Percentiles rank a stretch among this genome's conserved stretches.
Conservation (phyloP, 2,329 filamentous ascomycete species). For the Aspergillus melleus region DNA sequence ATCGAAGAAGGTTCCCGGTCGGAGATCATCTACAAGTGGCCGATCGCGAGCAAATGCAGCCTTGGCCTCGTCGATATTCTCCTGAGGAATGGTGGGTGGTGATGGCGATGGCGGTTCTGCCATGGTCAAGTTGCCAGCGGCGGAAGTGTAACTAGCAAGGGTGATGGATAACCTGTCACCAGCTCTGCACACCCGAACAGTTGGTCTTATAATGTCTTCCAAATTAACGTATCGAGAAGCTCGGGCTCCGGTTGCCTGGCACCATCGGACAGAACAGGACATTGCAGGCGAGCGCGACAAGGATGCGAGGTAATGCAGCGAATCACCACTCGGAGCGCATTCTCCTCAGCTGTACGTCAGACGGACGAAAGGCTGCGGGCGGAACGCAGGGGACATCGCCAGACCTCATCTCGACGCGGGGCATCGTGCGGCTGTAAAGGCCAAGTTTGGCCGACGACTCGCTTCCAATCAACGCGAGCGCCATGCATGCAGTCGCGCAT, state of each 20-base stretch:
- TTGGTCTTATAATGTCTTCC: background rate
- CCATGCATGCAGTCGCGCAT: background rate
- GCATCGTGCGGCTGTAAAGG: background rate
- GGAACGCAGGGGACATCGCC: too few species aligned
- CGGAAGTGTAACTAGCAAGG: background rate
- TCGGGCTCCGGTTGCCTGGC: too few species aligned
- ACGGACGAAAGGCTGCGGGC: background rate
- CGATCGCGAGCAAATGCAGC: constrained; percentile 1
- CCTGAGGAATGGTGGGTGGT: background rate
- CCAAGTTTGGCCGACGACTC: background rate
- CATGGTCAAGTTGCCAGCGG: background rate
- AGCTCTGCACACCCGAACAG: background rate
- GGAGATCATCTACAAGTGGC: background rate
- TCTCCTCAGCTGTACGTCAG: background rate
- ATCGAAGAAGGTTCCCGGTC: constrained; percentile 3
- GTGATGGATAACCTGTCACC: background rate
- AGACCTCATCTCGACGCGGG: background rate
- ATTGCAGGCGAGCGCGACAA: background rate
- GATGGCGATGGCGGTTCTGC: background rate
- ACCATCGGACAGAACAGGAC: background rate
- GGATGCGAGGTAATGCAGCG: background rate
- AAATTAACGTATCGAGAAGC: background rate
- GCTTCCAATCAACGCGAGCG: background rate
- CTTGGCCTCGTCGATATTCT: constrained; percentile 4
- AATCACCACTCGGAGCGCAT: background rate